Percentiles rank a stretch among this genome's conserved stretches.
Evolutionary conservation across 164 flowering plant species (phyloP).

Genomic region (Santalum album): DNA sequence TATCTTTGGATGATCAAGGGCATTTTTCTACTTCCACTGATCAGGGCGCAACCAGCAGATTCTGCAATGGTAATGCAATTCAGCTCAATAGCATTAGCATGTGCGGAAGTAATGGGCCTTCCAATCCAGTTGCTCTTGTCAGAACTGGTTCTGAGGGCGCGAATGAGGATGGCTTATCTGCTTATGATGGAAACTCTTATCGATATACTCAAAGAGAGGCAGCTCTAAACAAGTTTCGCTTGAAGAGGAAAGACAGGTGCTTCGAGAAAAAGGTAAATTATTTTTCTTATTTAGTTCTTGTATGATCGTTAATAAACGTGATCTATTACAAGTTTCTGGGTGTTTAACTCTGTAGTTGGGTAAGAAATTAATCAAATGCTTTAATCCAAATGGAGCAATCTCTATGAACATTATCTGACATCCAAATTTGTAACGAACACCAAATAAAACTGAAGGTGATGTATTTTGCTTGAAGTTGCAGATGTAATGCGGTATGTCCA

Average conservation of each 20-base stretch:
- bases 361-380: too few relatives aligned
- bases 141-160: conserved; percentile 26
- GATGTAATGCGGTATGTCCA: not conserved
- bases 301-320: not conserved
- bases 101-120: conserved; percentile 41
- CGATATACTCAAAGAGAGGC: conserved; percentile 74
- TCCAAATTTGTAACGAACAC: too few relatives aligned
- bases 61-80: conserved; percentile 36
- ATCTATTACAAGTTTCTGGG: too few relatives aligned
- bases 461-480: too few relatives aligned
- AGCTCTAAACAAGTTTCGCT: conserved; percentile 74
- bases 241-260: conserved; percentile 94
- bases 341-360: too few relatives aligned
- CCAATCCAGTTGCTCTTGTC: conserved; percentile 19
- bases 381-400: not conserved
- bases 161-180: conserved; percentile 26
- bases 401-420: not conserved
- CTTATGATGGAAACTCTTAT: conserved; percentile 23
- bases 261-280: conserved; percentile 72
- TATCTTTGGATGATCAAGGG: conserved; percentile 28
- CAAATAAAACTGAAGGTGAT: too few relatives aligned
- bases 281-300: not conserved
- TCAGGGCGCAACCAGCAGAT: conserved; percentile 52
- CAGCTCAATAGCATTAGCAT: conserved; percentile 35
- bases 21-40: conserved; percentile 37